phyloP scores from a whole-genome alignment of 371 early-diverging fungal species.

The Mucor saturninus region DNA sequence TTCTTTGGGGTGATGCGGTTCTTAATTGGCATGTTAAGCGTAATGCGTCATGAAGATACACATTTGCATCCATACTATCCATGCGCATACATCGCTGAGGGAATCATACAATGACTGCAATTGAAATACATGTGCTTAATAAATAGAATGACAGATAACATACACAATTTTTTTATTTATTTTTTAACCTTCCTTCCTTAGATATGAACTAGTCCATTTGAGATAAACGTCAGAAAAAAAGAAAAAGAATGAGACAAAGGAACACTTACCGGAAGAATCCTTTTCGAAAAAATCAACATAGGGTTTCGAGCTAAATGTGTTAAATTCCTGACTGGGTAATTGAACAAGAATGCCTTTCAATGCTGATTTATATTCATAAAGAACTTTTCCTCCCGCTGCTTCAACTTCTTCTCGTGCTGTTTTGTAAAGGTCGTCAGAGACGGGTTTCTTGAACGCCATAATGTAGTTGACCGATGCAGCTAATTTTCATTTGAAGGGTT shows the following conservation, averaged over 20 bases:
- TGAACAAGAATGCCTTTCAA: constrained; percentile 27
- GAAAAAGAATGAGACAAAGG: not conserved
- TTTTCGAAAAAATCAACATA: constrained; percentile 36
- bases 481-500: not conserved
- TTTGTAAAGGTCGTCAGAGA: constrained; percentile 19
- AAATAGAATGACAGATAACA: no score
- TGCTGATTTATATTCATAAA: constrained; percentile 25
- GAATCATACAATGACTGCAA: no score
- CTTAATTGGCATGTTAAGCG: no score
- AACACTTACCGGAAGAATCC: constrained; percentile 30
- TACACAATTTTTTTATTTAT: no score
- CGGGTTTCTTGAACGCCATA: constrained; percentile 27
- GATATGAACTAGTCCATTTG: no score
- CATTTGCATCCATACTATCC: no score
- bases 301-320: constrained; percentile 14
- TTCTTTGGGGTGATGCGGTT: no score
- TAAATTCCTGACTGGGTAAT: constrained; percentile 24
- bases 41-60: no score
- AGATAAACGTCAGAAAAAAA: no score
- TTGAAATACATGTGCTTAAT: no score
- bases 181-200: no score
- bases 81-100: no score
- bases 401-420: constrained; percentile 28
- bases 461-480: constrained; percentile 25
- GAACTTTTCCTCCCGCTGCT: constrained; percentile 25